Base-by-base conservation (phyloP, 2,329 filamentous ascomycete species). In the Aspergillus pseudotamarii region DNA sequence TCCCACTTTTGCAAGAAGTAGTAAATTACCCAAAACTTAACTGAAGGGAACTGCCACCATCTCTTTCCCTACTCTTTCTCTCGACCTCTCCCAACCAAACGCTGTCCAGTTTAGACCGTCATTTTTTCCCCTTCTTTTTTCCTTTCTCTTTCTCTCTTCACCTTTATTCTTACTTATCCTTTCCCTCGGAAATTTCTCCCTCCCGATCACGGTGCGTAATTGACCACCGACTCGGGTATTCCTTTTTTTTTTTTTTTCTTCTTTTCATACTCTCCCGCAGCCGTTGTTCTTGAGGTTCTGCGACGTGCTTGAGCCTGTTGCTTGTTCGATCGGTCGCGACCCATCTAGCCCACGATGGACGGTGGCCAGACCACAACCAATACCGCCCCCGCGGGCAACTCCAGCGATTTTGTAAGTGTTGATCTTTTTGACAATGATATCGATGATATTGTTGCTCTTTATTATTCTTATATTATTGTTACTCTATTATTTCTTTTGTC, bases 401-500 rank as follows among this genome's bases (percentile, higher is more conserved):
- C 93, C 66, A 96, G 93, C 85, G 93, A 97, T 83, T 97, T 97
- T 86, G 93, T 96, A 84, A 84, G 91, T 91, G 63, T 66, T 66
- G 43, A 48, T 54, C 69, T 64, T 65, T 59, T 53, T 30, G 28
- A 46, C 62, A 38, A 57, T 56, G 32, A 59, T 62, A 51, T 58
- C n/a, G 50, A 46, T 50, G 59, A 51, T 62, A 62, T 51, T 43
- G 58, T 75, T 72, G 79, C 66, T 63, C 51, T 59, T 57, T 53
- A 34, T 64, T 26, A 26, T 19, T 55, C 3, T 26, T 21, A 14
- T 34, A 26, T 38, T 28, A 14, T 32, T 53, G 19, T 26, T 38
- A 38, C 32, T 38, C 9, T 36, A 38, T 55, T 21, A 10, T 26
- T 54, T 23, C 14, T 55, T 32, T 23, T 55, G 19, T 23, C 36